Evolutionary conservation across 805 yeast species (phyloP).

Genomic region (Candida morakotiae): DNA sequence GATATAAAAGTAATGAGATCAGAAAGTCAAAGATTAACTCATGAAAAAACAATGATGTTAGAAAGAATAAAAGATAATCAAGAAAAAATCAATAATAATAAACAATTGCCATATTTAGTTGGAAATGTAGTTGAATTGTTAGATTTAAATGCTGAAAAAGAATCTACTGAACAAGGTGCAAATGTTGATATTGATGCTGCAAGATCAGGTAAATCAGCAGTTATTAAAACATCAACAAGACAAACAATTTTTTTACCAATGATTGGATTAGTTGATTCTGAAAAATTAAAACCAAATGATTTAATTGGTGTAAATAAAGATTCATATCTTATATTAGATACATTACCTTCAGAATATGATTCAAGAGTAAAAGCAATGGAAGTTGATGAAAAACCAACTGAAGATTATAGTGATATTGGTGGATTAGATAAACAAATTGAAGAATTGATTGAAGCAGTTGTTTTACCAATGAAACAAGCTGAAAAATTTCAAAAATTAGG

Average conservation of each 20-base stretch:
- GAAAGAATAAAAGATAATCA: constrained; percentile 94
- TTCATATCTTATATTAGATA: constrained; percentile 87
- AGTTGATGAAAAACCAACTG: constrained; percentile 98
- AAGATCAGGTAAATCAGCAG: constrained; percentile 95
- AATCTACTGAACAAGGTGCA: constrained; percentile 88
- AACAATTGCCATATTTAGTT: constrained; percentile 91
- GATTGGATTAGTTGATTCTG: constrained; percentile 92
- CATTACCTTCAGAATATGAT: constrained; percentile 95
- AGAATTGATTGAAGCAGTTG: constrained; percentile 97
- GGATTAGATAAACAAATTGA: constrained; percentile 98
- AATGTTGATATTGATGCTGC: constrained; percentile 90
- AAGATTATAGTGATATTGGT: constrained; percentile 95
- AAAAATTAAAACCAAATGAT: constrained; percentile 92
- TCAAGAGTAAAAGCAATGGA: constrained; percentile 99
- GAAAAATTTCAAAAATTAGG: constrained; percentile 93
- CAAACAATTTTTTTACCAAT: constrained; percentile 96
- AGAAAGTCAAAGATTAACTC: constrained; percentile 83
- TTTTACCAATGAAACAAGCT: constrained; percentile 96
- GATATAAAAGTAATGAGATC: constrained; percentile 94
- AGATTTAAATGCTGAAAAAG: constrained; percentile 80
- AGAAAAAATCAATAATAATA: constrained; percentile 92
- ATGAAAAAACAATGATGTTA: constrained; percentile 88
- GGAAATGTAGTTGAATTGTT: constrained; percentile 94
- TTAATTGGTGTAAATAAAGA: constrained; percentile 97
- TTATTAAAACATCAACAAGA: constrained; percentile 93